These are phyloP conservation scores for Agmasoma carcini DNA, from an alignment of 371 early-diverging fungal genomes.

Conservation along the genomic window DNA sequence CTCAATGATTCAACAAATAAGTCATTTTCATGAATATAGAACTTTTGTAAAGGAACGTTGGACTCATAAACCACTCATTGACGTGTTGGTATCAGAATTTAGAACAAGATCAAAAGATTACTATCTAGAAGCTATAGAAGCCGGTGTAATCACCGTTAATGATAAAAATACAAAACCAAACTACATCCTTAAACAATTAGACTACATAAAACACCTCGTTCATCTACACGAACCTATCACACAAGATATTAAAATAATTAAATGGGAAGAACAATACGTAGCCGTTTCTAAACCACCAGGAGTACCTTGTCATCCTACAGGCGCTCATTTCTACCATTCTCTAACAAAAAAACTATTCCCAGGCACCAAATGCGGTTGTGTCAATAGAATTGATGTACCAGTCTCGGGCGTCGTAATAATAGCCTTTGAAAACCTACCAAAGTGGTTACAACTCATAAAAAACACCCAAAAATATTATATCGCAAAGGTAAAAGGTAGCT, in stretches of 20 bases:
- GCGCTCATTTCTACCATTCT: constrained; percentile 49
- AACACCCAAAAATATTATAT: constrained; percentile 51
- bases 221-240: constrained; percentile 52
- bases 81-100: constrained; percentile 49
- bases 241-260: constrained; percentile 42
- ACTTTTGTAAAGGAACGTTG: constrained; percentile 53
- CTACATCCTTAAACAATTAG: constrained; percentile 40
- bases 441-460: constrained; percentile 36
- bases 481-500: constrained; percentile 49
- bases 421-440: constrained; percentile 31
- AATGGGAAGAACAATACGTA: constrained; percentile 38
- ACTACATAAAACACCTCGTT: constrained; percentile 51
- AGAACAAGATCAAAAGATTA: constrained; percentile 39
- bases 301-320: constrained; percentile 55
- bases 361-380: constrained; percentile 34
- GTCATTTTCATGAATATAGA: constrained; percentile 44
- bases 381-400: constrained; percentile 54
- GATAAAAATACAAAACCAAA: constrained; percentile 18
- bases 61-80: constrained; percentile 43
- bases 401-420: constrained; percentile 54
- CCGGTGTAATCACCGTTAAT: constrained; percentile 53
- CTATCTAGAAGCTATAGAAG: constrained; percentile 46
- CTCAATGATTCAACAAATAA: constrained; percentile 57
- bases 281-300: constrained; percentile 54
- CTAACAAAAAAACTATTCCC: constrained; percentile 37